These are phyloP conservation scores for Casuarina equisetifolia DNA, from an alignment of 306 rosid genomes.

Conservation along the genomic window DNA sequence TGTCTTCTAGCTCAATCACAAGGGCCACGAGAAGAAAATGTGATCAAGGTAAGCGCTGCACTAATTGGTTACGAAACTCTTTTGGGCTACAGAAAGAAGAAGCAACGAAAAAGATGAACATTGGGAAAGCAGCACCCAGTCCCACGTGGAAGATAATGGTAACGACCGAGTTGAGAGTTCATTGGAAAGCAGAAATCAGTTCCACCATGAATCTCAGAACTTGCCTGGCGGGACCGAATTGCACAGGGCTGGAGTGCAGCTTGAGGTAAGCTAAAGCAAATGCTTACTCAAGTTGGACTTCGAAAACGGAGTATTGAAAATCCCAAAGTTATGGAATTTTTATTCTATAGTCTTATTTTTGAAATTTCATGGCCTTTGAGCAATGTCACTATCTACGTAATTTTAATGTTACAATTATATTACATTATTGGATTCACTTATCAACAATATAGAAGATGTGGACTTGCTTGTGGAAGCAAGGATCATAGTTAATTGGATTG, in stretches of 20 bases:
- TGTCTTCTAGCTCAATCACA: background rate
- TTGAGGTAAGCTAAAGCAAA: background rate
- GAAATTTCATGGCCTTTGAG: conserved; percentile 14
- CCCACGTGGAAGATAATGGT: too few relatives aligned
- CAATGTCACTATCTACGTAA: background rate
- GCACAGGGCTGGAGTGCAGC: background rate
- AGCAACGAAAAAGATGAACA: fast-evolving
- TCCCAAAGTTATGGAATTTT: fast-evolving
- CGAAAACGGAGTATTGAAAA: background rate
- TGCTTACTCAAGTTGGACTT: background rate
- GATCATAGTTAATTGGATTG: conserved; percentile 27
- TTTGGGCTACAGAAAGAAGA: background rate
- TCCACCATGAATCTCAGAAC: too few relatives aligned
- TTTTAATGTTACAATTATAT: background rate
- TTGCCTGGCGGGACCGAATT: background rate
- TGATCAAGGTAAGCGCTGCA: too few relatives aligned
- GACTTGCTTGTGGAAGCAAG: conserved; percentile 23
- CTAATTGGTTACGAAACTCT: background rate
- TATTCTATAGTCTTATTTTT: background rate
- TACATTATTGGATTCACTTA: background rate
- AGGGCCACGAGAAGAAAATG: too few relatives aligned
- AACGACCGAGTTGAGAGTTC: too few relatives aligned
- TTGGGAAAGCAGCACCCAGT: too few relatives aligned
- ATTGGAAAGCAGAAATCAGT: too few relatives aligned
- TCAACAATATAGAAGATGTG: conserved; percentile 1